Percentiles rank a stretch among this genome's conserved stretches.
Conservation (phyloP, 2,329 filamentous ascomycete genomes). For the Epichloe sp. region DNA sequence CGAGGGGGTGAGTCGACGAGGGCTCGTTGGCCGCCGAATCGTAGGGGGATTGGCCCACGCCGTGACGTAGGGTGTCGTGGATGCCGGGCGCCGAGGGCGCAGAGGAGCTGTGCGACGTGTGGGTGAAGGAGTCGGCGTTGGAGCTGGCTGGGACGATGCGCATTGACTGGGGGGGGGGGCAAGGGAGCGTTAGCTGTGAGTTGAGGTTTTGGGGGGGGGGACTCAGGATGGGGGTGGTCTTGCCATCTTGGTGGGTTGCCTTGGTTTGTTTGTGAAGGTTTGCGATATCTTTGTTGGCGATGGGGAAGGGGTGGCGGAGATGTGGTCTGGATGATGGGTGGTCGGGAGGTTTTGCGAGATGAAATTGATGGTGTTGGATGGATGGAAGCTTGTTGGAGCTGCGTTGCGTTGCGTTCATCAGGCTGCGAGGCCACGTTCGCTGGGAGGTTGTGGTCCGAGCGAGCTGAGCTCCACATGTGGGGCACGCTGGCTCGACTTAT, state of each 20-base stretch:
- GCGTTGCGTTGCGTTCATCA: constrained; percentile 5
- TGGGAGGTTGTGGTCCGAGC: not conserved
- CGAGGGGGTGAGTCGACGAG: constrained; percentile 69
- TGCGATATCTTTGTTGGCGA: not conserved
- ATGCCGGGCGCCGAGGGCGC: constrained; percentile 88
- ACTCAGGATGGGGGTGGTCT: constrained; percentile 10
- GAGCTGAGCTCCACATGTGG: not conserved
- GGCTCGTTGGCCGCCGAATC: constrained; percentile 33
- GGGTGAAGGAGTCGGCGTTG: constrained; percentile 53
- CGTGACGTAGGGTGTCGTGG: constrained; percentile 82
- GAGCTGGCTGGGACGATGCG: constrained; percentile 66
- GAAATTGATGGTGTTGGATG: not conserved
- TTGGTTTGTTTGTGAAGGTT: not conserved
- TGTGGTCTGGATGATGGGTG: constrained; percentile 3
- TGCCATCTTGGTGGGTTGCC: constrained; percentile 32
- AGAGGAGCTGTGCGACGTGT: constrained; percentile 46
- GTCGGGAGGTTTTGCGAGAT: constrained; percentile 1
- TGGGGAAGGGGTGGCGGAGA: not conserved
- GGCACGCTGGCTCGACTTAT: too few relatives aligned
- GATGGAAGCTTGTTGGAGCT: constrained; percentile 2
- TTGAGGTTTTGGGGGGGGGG: not conserved
- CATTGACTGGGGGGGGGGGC: constrained; percentile 50
- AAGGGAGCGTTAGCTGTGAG: constrained; percentile 8
- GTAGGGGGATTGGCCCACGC: constrained; percentile 52
- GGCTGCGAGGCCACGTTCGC: too few relatives aligned